Percentiles rank a stretch among this genome's conserved stretches.
Conservation (phyloP, 2,329 filamentous ascomycete species). For the Verticillium nonalfalfae region DNA sequence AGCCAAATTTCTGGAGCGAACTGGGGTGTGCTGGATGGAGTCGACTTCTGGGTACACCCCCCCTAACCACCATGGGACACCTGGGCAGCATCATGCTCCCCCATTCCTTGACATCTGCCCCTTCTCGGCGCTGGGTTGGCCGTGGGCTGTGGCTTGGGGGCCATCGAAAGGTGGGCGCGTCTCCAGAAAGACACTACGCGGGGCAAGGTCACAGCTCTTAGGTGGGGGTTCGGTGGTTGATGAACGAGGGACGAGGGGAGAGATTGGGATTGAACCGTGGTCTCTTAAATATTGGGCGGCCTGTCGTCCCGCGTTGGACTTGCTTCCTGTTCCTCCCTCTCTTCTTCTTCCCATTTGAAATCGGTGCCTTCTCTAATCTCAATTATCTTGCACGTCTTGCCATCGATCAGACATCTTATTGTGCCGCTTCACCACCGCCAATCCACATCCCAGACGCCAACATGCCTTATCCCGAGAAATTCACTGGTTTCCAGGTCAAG, state of each 20-base stretch:
- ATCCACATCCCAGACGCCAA: constrained; percentile 11
- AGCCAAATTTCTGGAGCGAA: not conserved
- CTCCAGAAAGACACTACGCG: constrained; percentile 5
- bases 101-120: not conserved
- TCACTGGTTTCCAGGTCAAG: constrained; percentile 55
- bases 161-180: constrained; percentile 5
- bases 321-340: constrained; percentile 3
- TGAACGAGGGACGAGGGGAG: not conserved
- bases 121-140: not conserved
- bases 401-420: not conserved
- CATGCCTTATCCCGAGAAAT: constrained; percentile 53
- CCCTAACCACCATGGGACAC: not conserved
- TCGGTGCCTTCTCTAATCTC: not conserved
- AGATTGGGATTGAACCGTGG: not conserved
- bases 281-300: constrained; percentile 1
- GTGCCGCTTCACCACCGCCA: not conserved
- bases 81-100: not conserved
- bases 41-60: not conserved
- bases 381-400: not conserved
- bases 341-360: not conserved
- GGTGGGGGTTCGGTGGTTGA: constrained; percentile 1
- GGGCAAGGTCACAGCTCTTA: not conserved
- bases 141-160: not conserved
- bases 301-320: constrained; percentile 1
- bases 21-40: not conserved